Percentiles rank a stretch among this genome's conserved stretches.
Evolutionary conservation across 2,329 filamentous ascomycete species (phyloP).

Genomic region (Ophiosphaerella narmari): DNA sequence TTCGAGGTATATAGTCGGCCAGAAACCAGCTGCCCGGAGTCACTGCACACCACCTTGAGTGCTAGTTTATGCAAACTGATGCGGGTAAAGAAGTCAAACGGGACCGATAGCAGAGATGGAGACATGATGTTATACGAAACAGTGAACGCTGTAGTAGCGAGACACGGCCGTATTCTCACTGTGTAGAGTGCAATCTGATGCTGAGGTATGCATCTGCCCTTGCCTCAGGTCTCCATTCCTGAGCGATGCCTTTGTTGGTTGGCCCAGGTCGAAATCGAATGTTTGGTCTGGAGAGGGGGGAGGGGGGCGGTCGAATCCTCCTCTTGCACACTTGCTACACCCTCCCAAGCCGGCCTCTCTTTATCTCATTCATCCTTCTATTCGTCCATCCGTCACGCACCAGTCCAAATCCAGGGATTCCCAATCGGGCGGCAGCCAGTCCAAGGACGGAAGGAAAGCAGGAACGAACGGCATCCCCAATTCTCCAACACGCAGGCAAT

Average conservation of each 20-base stretch:
- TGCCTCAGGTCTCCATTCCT: slow-evolving; percentile 1
- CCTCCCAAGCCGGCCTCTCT: not conserved
- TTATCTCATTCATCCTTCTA: not conserved
- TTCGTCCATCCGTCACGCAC: too few species aligned
- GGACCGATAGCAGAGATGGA: too few species aligned
- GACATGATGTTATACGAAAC: too few species aligned
- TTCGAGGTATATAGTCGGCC: too few species aligned
- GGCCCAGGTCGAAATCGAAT: too few species aligned
- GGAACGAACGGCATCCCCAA: not conserved
- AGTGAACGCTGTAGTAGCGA: not conserved
- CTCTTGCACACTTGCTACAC: not conserved
- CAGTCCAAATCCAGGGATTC: not conserved
- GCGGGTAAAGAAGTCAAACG: too few species aligned
- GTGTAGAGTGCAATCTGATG: slow-evolving; percentile 12
- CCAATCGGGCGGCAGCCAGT: not conserved
- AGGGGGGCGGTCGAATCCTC: too few species aligned
- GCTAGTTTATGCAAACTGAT: too few species aligned
- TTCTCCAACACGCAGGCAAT: slow-evolving; percentile 3
- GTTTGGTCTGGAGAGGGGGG: too few species aligned
- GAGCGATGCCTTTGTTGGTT: not conserved
- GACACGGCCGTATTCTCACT: slow-evolving; percentile 9
- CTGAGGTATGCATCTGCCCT: slow-evolving; percentile 11
- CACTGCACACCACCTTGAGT: too few species aligned
- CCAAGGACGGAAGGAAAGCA: not conserved
- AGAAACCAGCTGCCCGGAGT: too few species aligned